Base-by-base conservation (phyloP, 352 stramenopile genomes). In the Globisporangium paddicum region DNA sequence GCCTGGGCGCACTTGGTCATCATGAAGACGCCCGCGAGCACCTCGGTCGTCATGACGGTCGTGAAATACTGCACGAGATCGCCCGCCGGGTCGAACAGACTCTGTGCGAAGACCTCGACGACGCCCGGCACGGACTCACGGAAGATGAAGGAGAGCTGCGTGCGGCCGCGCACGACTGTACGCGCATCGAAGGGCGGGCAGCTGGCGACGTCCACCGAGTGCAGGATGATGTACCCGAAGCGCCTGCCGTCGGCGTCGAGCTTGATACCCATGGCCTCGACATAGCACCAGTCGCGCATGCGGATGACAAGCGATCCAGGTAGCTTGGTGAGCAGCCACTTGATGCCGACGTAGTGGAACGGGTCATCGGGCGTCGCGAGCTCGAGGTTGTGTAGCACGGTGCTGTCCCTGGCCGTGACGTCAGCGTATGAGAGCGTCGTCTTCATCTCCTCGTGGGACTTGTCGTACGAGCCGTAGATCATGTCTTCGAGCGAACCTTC, bases 291-390 rank as follows among this genome's bases (percentile, higher is more conserved):
- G 51, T 75, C 68, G 46, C 68, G 64, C 34, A 63, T 47, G 19
- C 52, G 42, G 60, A 75, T 57, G 35, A 75, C 25, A 18, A 55
- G 19, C 51, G 46, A 49, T 1, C 41, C 58, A 0, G 72, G 68
- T 7, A 77, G 62, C 48, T 82, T 68, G 35, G 71, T 72, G 21
- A 79, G 46, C 6, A 66, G 61, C 77, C 77, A 86, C 51, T 85
- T 85, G 34, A 87, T 54, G 3, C 75, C 75, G 13, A 87, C 25
- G 51, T 72, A 85, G 28, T 81, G 71, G 41, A 85, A 71, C 30
- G 75, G 77, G n/a, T 83, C 66, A 0, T 65, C 51, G 0, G 61
- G 56, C 16, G 67, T 69, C 16, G 69, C 72, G 11, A 71, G 47
- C 41, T 84, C 73, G 37, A 86, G 46, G 23, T 64, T 79, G 26